Evolutionary conservation across 441 rosid species (phyloP).

Genomic region (Iberis amara): DNA sequence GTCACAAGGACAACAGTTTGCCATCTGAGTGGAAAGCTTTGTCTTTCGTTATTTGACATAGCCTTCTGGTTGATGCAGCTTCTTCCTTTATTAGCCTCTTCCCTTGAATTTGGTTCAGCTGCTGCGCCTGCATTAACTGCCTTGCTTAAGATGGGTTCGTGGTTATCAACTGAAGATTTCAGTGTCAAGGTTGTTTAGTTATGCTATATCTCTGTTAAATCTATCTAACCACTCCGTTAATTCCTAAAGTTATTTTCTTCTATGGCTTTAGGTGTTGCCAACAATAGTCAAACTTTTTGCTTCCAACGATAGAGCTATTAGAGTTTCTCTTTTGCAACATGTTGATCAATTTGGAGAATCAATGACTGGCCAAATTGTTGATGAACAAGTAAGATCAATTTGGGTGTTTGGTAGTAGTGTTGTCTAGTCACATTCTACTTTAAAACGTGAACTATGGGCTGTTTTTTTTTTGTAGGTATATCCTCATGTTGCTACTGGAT

Average conservation of each 20-base stretch:
- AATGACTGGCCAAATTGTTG: slow-evolving; percentile 73
- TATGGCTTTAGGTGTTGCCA: slow-evolving; percentile 62
- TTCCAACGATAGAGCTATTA: slow-evolving; percentile 85
- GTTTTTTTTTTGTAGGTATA: slow-evolving; percentile 48
- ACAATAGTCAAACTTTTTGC: slow-evolving; percentile 83
- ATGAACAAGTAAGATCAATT: slow-evolving; percentile 77
- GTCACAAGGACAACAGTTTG: slow-evolving; percentile 17
- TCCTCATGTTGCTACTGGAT: slow-evolving; percentile 92
- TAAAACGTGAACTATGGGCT: slow-evolving; percentile 14
- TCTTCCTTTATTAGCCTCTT: slow-evolving; percentile 96
- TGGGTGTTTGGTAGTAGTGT: slow-evolving; percentile 14
- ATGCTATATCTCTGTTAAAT: slow-evolving; percentile 15
- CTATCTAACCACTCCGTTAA: slow-evolving; percentile 1
- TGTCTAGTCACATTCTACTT: slow-evolving; percentile 20
- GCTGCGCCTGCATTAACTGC: slow-evolving; percentile 92
- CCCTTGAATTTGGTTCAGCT: slow-evolving; percentile 98
- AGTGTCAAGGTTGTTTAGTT: slow-evolving; percentile 57
- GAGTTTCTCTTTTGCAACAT: slow-evolving; percentile 93
- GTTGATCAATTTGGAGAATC: slow-evolving; percentile 95
- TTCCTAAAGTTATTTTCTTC: slow-evolving; percentile 15
- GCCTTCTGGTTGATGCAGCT: slow-evolving; percentile 55
- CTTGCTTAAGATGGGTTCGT: slow-evolving; percentile 84
- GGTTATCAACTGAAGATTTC: slow-evolving; percentile 90
- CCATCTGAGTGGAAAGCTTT: slow-evolving; percentile 17
- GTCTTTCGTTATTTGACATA: slow-evolving; percentile 31